Evolutionary conservation across 129 eudicot species (phyloP).

Genomic region (Arctium lappa): DNA sequence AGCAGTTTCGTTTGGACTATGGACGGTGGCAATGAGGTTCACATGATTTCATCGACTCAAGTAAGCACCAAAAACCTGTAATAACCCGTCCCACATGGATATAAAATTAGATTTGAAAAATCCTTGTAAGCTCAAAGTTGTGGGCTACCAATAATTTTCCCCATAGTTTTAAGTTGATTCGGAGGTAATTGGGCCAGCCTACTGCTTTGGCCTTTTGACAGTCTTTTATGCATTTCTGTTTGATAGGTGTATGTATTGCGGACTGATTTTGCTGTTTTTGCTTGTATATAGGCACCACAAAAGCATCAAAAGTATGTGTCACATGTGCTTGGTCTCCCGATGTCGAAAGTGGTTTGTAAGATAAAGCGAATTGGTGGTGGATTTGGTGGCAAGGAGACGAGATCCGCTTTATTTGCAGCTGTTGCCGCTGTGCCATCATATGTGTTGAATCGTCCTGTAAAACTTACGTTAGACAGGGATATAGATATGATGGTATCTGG

Average conservation of each 20-base stretch:
- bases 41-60: constrained; percentile 96
- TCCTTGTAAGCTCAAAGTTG: neutral
- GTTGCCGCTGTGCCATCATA: constrained; percentile 85
- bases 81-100: neutral
- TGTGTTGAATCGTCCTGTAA: constrained; percentile 80
- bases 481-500: constrained; percentile 86
- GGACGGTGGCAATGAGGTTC: constrained; percentile 96
- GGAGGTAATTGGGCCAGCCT: no score
- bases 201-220: neutral
- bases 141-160: no score
- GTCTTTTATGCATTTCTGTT: neutral
- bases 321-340: constrained; percentile 92
- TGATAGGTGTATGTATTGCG: neutral
- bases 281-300: constrained; percentile 74
- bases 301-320: constrained; percentile 94
- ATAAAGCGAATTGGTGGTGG: constrained; percentile 98
- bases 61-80: constrained; percentile 35
- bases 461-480: constrained; percentile 86
- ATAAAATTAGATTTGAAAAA: neutral
- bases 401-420: constrained; percentile 82
- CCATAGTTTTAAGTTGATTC: neutral
- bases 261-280: neutral
- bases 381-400: constrained; percentile 96
- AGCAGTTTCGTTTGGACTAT: constrained; percentile 77
- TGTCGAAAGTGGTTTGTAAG: constrained; percentile 98